Conservation (phyloP, 345 rosid species). For the Trapa incisa region DNA sequence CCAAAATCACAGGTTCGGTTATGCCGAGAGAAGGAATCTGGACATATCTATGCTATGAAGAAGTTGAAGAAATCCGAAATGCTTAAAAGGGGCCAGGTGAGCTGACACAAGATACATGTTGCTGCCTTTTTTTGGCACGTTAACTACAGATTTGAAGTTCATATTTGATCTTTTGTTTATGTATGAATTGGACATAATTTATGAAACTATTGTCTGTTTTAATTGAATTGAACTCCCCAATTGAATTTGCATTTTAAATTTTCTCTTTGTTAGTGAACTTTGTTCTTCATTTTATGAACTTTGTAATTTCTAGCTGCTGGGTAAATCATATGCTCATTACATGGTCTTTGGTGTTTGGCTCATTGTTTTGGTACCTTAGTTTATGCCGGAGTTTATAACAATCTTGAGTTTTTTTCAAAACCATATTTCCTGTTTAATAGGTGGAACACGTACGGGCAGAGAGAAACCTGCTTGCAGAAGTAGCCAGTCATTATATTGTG, state of each 20-base stretch:
- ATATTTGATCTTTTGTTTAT: not conserved
- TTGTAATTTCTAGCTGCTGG: not conserved
- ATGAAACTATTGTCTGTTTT: not conserved
- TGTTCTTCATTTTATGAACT: not conserved
- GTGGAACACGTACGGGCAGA: constrained; percentile 97
- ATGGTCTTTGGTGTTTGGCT: not conserved
- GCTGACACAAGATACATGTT: constrained; percentile 6
- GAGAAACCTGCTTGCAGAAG: constrained; percentile 94
- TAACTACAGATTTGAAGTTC: not conserved
- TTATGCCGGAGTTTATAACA: not conserved
- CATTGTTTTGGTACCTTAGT: not conserved
- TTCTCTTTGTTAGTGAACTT: not conserved
- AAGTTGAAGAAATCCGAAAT: constrained; percentile 97
- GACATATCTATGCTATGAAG: constrained; percentile 95
- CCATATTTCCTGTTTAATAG: constrained; percentile 20
- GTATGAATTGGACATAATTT: not conserved
- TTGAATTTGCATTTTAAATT: not conserved
- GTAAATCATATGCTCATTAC: not conserved
- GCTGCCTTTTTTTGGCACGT: constrained; percentile 1
- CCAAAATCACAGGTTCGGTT: constrained; percentile 53
- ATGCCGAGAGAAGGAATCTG: constrained; percentile 91
- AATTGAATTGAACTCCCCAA: not conserved
- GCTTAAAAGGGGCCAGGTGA: constrained; percentile 94
- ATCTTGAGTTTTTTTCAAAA: not conserved
- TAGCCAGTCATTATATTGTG: constrained; percentile 90